Evolutionary conservation across 352 stramenopile genomes (phyloP), one percentile per base, ranked within the genome.

Genomic region (Pythium sukuiense): DNA sequence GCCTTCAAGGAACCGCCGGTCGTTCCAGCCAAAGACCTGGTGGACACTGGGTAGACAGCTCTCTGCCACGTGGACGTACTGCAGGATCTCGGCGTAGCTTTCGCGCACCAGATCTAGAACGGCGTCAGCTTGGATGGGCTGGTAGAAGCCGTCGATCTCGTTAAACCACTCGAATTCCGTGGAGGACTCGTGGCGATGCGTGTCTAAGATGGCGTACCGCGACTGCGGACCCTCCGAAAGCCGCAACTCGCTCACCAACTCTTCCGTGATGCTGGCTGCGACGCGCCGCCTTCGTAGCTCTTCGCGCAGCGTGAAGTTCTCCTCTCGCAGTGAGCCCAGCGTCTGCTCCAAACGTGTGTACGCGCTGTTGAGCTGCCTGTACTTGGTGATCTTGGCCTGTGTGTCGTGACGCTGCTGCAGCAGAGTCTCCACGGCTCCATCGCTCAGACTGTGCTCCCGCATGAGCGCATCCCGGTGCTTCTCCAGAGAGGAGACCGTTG

Each of bases 21-120:
- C 69, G 1, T 59, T 61, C 76, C 76, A 84, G 35, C 76, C 76
- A 30, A 84, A 62, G 43, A 81, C 63, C 4, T 27, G 53, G 57
- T 80, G 68, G 20, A 55, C 27, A 3, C 20, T 61, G 8, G 56
- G 60, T 0, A 66, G 18, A 35, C 60, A 66, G 14, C 54, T 13
- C 35, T 59, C 29, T 13, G 60, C 60, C 16, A 67, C 30, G 16
- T 20, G 14, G 18, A 61, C 54, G 53, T 67, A 60, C 41, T 56
- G 32, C 52, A 61, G 43, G 61, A 67, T 57, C 53, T 67, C 53
- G 0, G 27, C 43, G 32, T 61, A 61, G 53, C 61, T 67, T 12
- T 55, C 39, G 6, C 37, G 39, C 5, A 67, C 52, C 20, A 67
- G 41, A 24, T 33, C 41, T 3, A 32, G 14, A 16, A 46, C 27